Percentiles rank a stretch among this genome's conserved stretches.
Conservation (phyloP, 768 basidiomycete species). For the Ephemerocybe angulata region DNA sequence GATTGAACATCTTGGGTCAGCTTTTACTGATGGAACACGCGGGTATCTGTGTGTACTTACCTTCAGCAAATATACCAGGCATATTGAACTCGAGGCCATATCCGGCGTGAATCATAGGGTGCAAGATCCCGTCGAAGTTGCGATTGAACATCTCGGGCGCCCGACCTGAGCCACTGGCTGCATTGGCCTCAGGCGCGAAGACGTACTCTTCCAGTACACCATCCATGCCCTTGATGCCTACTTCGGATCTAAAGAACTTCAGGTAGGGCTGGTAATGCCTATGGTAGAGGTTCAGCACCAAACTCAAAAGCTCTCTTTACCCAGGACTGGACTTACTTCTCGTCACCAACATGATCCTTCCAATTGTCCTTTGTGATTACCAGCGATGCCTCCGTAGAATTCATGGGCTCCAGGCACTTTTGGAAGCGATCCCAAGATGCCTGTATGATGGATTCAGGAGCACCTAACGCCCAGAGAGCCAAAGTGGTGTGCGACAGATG, state of each 20-base stretch:
- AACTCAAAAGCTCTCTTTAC: not conserved
- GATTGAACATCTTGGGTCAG: not conserved
- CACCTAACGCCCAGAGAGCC: slow-evolving; percentile 61
- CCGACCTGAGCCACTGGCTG: slow-evolving; percentile 19
- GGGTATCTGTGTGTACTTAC: slow-evolving; percentile 21
- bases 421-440: slow-evolving; percentile 35
- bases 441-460: slow-evolving; percentile 32
- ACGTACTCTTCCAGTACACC: slow-evolving; percentile 55
- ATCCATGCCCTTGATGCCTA: slow-evolving; percentile 41
- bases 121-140: slow-evolving; percentile 51
- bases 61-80: slow-evolving; percentile 59
- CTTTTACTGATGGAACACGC: not conserved
- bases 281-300: not conserved
- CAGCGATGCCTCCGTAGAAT: slow-evolving; percentile 42
- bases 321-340: slow-evolving; percentile 34
- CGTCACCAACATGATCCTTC: slow-evolving; percentile 53
- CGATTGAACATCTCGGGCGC: slow-evolving; percentile 50
- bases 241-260: slow-evolving; percentile 45
- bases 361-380: slow-evolving; percentile 47
- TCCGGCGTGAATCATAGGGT: slow-evolving; percentile 62
- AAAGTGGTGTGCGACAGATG: slow-evolving; percentile 57
- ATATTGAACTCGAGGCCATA: slow-evolving; percentile 60
- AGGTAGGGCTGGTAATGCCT: slow-evolving; percentile 62
- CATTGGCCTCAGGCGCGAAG: slow-evolving; percentile 51
- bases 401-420: slow-evolving; percentile 31